Conservation (phyloP, 805 yeast genomes). For the Komagataella ulmi region DNA sequence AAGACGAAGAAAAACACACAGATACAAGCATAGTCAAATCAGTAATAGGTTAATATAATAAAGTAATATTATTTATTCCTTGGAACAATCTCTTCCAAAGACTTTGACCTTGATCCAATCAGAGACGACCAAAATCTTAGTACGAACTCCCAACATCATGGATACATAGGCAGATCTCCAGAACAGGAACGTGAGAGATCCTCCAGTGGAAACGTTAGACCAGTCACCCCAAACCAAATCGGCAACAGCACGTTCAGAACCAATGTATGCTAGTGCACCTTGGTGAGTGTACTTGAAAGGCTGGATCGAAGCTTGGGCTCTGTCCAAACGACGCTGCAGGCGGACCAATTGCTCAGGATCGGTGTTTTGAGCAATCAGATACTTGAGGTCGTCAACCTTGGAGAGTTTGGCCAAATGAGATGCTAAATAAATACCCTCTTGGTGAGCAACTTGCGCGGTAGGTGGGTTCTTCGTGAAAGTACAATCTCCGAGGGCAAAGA, state of each 20-base stretch:
- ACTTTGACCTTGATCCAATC: slow-evolving; percentile 85
- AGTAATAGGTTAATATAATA: neutral
- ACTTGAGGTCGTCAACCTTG: slow-evolving; percentile 45
- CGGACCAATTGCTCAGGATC: slow-evolving; percentile 28
- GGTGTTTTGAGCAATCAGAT: slow-evolving; percentile 24
- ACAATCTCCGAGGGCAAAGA: slow-evolving; percentile 91
- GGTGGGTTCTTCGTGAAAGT: slow-evolving; percentile 87
- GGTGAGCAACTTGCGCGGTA: slow-evolving; percentile 96
- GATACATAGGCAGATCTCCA: slow-evolving; percentile 92
- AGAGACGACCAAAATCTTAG: slow-evolving; percentile 70
- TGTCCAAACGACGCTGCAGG: slow-evolving; percentile 29
- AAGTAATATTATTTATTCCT: slow-evolving; percentile 32
- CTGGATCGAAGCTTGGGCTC: slow-evolving; percentile 26
- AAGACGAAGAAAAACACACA: neutral
- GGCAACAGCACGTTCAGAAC: slow-evolving; percentile 88
- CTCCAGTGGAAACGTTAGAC: slow-evolving; percentile 71
- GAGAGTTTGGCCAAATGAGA: slow-evolving; percentile 51
- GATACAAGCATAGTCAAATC: neutral
- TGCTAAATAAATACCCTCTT: slow-evolving; percentile 79
- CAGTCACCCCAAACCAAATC: slow-evolving; percentile 73
- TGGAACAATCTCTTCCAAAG: slow-evolving; percentile 89
- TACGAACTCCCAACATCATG: slow-evolving; percentile 84
- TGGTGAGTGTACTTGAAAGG: slow-evolving; percentile 76
- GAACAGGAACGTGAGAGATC: slow-evolving; percentile 77
- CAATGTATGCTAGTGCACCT: slow-evolving; percentile 92